phyloP scores from a whole-genome alignment of 1,284 basidiomycete genomes.

The Marasmius oreades region DNA sequence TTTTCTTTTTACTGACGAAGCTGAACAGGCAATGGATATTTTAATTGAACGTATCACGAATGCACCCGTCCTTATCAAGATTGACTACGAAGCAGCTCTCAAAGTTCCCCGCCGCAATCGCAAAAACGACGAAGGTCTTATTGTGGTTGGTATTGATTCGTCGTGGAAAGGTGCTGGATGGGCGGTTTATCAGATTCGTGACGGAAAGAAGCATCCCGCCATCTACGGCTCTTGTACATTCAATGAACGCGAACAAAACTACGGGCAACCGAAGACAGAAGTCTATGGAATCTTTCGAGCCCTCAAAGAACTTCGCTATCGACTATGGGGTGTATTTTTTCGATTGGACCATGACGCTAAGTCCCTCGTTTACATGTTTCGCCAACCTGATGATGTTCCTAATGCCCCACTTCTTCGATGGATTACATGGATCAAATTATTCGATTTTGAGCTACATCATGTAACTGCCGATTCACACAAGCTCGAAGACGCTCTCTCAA shows the following conservation, averaged over 20 bases:
- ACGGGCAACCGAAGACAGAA: slow-evolving; percentile 36
- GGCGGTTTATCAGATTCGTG: slow-evolving; percentile 27
- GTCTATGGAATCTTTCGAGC: slow-evolving; percentile 32
- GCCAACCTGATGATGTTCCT: slow-evolving; percentile 28
- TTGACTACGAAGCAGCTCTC: slow-evolving; percentile 26
- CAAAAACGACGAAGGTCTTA: slow-evolving; percentile 22
- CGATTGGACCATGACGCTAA: slow-evolving; percentile 31
- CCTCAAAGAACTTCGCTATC: slow-evolving; percentile 26
- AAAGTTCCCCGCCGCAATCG: slow-evolving; percentile 4
- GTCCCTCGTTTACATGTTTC: slow-evolving; percentile 32
- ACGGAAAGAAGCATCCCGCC: slow-evolving; percentile 20
- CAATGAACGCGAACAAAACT: slow-evolving; percentile 26
- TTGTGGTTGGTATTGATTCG: slow-evolving; percentile 31
- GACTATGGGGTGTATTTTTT: slow-evolving; percentile 30
- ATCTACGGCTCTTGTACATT: slow-evolving; percentile 31
- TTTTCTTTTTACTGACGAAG: slow-evolving; percentile 21
- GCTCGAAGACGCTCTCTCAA: slow-evolving; percentile 29
- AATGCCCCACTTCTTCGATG: slow-evolving; percentile 32
- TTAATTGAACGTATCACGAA: slow-evolving; percentile 23
- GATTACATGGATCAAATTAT: slow-evolving; percentile 28
- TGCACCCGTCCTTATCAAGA: slow-evolving; percentile 24
- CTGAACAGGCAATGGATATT: slow-evolving; percentile 19
- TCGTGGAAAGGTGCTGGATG: slow-evolving; percentile 28
- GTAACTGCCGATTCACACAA: slow-evolving; percentile 25
- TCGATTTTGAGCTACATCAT: slow-evolving; percentile 29